Percentiles rank a stretch among this genome's conserved stretches.
Conservation (phyloP, 179 eudicot species). For the Dionaea muscipula region DNA sequence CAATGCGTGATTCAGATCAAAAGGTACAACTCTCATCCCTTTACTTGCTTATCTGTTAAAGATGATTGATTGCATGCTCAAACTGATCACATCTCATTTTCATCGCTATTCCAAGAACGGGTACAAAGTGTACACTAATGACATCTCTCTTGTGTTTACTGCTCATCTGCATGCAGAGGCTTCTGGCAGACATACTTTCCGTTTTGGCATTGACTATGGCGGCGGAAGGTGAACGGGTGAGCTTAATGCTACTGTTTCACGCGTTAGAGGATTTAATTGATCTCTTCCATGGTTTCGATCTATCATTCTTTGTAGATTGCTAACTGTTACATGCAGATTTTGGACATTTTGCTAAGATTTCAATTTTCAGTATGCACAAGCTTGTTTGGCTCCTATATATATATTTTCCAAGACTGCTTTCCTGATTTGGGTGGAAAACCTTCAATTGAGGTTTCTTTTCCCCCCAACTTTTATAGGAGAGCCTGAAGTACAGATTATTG, state of each 20-base stretch:
- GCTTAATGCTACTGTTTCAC: constrained; percentile 12
- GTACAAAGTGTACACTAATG: background rate
- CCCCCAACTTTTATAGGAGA: constrained; percentile 49
- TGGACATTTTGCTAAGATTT: no score
- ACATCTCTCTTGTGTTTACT: constrained; percentile 6
- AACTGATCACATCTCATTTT: no score
- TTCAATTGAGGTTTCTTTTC: background rate
- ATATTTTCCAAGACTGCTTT: no score
- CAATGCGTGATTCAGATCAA: constrained; percentile 53
- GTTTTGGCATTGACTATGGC: constrained; percentile 97
- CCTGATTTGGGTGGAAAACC: background rate
- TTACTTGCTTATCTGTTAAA: no score
- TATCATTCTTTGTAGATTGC: no score
- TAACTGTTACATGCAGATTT: no score
- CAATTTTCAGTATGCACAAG: no score
- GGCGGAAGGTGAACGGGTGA: constrained; percentile 87
- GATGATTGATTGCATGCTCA: no score
- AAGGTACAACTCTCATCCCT: constrained; percentile 30
- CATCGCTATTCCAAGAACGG: no score
- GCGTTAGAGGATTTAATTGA: no score
- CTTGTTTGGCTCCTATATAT: no score
- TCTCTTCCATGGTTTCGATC: no score
- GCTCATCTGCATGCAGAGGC: constrained; percentile 32
- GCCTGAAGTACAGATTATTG: constrained; percentile 76
- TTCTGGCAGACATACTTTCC: constrained; percentile 85